Evolutionary conservation across 441 rosid genomes (phyloP).

Genomic region (Adansonia grandidieri): DNA sequence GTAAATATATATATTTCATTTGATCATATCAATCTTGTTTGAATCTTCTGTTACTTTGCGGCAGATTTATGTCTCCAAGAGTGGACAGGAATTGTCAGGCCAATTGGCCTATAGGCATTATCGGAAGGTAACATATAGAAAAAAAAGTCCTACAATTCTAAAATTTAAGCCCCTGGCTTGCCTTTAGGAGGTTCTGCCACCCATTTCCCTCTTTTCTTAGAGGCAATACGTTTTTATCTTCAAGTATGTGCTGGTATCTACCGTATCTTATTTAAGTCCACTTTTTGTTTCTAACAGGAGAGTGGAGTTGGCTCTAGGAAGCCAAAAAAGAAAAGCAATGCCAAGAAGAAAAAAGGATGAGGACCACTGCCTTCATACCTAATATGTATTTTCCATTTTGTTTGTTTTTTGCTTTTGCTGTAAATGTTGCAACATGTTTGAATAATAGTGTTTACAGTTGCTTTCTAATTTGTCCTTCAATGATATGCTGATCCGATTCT

Average conservation of each 20-base stretch:
- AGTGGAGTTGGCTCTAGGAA: conserved; percentile 54
- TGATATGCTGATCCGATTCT: not conserved
- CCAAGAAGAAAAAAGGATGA: conserved; percentile 48
- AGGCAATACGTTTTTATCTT: not conserved
- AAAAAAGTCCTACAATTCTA: not conserved
- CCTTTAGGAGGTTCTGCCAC: not conserved
- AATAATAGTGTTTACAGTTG: not conserved
- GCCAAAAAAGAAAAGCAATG: conserved; percentile 56
- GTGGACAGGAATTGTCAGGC: conserved; percentile 81
- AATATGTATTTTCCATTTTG: not conserved
- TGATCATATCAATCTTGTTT: conserved; percentile 14
- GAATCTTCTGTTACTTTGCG: conserved; percentile 12
- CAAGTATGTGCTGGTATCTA: not conserved
- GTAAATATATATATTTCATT: not conserved
- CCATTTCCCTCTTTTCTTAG: not conserved
- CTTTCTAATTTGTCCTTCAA: not conserved
- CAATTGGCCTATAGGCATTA: conserved; percentile 71
- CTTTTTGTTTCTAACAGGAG: conserved; percentile 53
- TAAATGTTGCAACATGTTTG: conserved; percentile 22
- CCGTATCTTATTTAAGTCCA: not conserved
- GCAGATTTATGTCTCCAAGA: conserved; percentile 72
- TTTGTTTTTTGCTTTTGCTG: not conserved
- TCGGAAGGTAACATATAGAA: conserved; percentile 57
- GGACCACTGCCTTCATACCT: not conserved
- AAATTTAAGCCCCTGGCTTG: not conserved